Evolutionary conservation across 2,329 filamentous ascomycete species (phyloP).

Genomic region (Sarocladium oryzae): DNA sequence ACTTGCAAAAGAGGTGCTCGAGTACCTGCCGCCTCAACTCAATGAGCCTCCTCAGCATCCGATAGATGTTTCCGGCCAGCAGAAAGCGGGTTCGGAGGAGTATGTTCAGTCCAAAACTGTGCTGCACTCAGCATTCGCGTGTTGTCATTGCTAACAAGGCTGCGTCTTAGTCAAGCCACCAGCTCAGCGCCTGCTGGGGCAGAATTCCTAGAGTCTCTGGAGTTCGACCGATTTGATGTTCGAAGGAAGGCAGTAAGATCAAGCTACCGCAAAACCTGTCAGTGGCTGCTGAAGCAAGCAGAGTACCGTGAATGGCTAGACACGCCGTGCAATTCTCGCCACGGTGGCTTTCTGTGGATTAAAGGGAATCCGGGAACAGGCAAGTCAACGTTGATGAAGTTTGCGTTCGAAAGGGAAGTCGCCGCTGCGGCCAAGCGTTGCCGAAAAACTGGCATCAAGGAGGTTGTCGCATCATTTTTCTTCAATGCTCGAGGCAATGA

Average conservation of each 20-base stretch:
- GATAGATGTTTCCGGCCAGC: background rate
- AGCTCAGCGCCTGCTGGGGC: no score
- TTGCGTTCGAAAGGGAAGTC: conserved; percentile 16
- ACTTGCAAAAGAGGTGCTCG: background rate
- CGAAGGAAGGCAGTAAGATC: background rate
- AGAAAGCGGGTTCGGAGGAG: no score
- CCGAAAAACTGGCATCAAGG: background rate
- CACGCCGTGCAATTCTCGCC: background rate
- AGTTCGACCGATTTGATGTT: background rate
- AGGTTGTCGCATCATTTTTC: conserved; percentile 36
- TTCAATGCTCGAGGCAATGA: conserved; percentile 39
- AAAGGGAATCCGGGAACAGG: conserved; percentile 38
- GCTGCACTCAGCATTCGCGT: no score
- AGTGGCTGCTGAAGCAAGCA: background rate
- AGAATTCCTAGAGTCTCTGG: no score
- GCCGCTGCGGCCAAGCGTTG: no score
- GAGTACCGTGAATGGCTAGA: background rate
- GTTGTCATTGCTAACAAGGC: no score
- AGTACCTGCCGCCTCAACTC: background rate
- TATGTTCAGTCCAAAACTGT: no score
- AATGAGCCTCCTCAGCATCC: background rate
- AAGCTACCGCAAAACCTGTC: background rate
- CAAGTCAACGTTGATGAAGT: conserved; percentile 43
- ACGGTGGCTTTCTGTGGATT: conserved; percentile 38
- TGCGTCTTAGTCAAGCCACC: no score